These are phyloP conservation scores for Populus simonii DNA, from an alignment of 345 rosid species.

Conservation along the genomic window DNA sequence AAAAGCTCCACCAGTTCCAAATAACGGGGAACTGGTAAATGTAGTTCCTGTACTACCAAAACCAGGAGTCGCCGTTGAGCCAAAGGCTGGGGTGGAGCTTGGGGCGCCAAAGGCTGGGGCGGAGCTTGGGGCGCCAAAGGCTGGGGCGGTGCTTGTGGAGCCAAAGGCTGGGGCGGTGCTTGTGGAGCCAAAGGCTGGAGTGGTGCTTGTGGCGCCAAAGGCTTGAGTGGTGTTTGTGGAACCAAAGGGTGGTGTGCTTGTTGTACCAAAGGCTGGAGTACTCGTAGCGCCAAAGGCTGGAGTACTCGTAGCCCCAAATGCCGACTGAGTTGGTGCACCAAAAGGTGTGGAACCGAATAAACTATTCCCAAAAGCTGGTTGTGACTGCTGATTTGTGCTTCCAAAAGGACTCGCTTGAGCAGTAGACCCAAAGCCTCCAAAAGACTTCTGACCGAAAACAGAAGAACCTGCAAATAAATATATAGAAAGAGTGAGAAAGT, in stretches of 20 bases:
- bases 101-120: slow-evolving; percentile 48
- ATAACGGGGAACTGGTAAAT: slow-evolving; percentile 34
- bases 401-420: slow-evolving; percentile 66
- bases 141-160: slow-evolving; percentile 34
- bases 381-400: slow-evolving; percentile 60
- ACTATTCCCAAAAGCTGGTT: slow-evolving; percentile 64
- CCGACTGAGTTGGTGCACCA: slow-evolving; percentile 52
- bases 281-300: slow-evolving; percentile 23
- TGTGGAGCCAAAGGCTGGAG: slow-evolving; percentile 50
- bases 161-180: slow-evolving; percentile 50
- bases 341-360: slow-evolving; percentile 69
- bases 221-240: slow-evolving; percentile 40
- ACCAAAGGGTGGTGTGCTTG: slow-evolving; percentile 50
- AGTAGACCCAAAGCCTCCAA: slow-evolving; percentile 72
- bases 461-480: slow-evolving; percentile 47
- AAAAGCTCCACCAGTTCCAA: slow-evolving; percentile 31
- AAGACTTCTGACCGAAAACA: slow-evolving; percentile 72
- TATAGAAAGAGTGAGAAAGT: neutral
- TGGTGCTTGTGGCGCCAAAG: slow-evolving; percentile 43
- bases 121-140: slow-evolving; percentile 45
- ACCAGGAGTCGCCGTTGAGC: slow-evolving; percentile 31
- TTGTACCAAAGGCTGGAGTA: slow-evolving; percentile 50
- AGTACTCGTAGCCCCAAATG: slow-evolving; percentile 29
- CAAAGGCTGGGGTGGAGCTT: slow-evolving; percentile 43
- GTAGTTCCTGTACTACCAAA: slow-evolving; percentile 47